A percentile compares a stretch with the other conserved stretches of the same genome.
phyloP scores from a whole-genome alignment of 441 rosid species.

The Codiaeum variegatum region DNA sequence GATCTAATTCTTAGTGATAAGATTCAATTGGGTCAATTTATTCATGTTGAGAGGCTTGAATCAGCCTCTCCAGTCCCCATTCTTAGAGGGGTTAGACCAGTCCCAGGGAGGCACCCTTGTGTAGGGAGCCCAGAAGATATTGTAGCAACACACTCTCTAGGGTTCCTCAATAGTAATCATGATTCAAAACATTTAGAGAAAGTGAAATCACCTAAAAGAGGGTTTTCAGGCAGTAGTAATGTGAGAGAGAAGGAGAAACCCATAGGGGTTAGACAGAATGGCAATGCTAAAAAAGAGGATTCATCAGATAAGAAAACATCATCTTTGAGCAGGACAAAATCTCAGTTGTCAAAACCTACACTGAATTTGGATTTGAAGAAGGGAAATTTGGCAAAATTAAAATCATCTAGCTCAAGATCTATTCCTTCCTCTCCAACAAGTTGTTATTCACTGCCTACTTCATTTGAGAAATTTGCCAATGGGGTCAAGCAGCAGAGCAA shows the following conservation, averaged over 20 bases:
- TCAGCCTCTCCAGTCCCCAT: constrained; percentile 91
- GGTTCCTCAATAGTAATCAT: constrained; percentile 49
- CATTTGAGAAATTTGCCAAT: constrained; percentile 76
- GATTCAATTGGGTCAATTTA: constrained; percentile 91
- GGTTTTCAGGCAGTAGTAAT: constrained; percentile 23
- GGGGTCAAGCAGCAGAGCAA: constrained; percentile 77
- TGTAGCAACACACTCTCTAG: constrained; percentile 71
- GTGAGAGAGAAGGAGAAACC: constrained; percentile 48
- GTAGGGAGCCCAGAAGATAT: constrained; percentile 93
- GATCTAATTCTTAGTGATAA: constrained; percentile 92
- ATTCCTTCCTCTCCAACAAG: constrained; percentile 87
- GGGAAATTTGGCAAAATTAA: constrained; percentile 49
- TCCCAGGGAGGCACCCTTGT: constrained; percentile 95
- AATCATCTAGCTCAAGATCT: constrained; percentile 55
- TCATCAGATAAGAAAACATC: constrained; percentile 34
- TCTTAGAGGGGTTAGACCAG: constrained; percentile 80
- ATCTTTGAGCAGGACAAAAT: constrained; percentile 52
- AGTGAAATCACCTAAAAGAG: constrained; percentile 38
- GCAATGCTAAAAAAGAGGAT: constrained; percentile 45
- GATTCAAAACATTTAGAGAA: constrained; percentile 45
- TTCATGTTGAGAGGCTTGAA: constrained; percentile 89
- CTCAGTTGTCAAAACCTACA: constrained; percentile 41
- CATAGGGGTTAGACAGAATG: constrained; percentile 40
- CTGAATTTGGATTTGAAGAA: constrained; percentile 53
- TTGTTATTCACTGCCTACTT: constrained; percentile 79